Evolutionary conservation across 2,329 filamentous ascomycete species (phyloP).

Genomic region (Beauveria asiatica): DNA sequence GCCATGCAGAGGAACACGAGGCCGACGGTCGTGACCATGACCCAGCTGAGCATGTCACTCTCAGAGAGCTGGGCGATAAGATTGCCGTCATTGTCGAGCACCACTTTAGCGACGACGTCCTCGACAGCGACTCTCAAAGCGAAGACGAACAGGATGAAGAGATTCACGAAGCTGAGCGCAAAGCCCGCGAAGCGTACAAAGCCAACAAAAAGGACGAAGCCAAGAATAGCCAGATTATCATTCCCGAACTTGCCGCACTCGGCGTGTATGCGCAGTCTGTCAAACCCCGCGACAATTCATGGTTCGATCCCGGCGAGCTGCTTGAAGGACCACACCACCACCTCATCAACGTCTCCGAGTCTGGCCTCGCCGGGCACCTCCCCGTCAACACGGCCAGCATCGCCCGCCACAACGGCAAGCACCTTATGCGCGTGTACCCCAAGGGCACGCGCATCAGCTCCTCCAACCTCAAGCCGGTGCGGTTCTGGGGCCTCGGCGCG

Average conservation of each 20-base stretch:
- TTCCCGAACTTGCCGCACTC: conserved; percentile 56
- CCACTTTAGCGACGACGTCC: conserved; percentile 45
- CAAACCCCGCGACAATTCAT: conserved; percentile 57
- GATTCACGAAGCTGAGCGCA: conserved; percentile 20
- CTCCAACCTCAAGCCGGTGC: conserved; percentile 52
- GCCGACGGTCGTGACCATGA: conserved; percentile 38
- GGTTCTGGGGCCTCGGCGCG: conserved; percentile 59
- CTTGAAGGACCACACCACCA: conserved; percentile 55
- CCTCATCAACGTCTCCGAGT: conserved; percentile 62
- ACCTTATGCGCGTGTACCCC: conserved; percentile 63
- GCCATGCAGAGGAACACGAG: conserved; percentile 29
- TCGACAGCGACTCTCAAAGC: conserved; percentile 26
- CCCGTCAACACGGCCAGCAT: conserved; percentile 39
- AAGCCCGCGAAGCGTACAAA: conserved; percentile 44
- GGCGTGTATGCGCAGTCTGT: conserved; percentile 64
- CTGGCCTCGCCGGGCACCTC: conserved; percentile 44
- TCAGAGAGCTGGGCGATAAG: conserved; percentile 52
- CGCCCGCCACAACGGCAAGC: conserved; percentile 50
- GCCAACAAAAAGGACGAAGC: conserved; percentile 41
- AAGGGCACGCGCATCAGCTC: conserved; percentile 62
- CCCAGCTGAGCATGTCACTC: conserved; percentile 42
- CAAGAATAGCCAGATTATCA: conserved; percentile 39
- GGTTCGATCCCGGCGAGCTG: conserved; percentile 44
- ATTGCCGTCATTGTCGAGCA: conserved; percentile 62
- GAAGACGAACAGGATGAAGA: conserved; percentile 30